Percentiles rank a stretch among this genome's conserved stretches.
Evolutionary conservation across 441 rosid genomes (phyloP).

Genomic region (Omphalea diandra): DNA sequence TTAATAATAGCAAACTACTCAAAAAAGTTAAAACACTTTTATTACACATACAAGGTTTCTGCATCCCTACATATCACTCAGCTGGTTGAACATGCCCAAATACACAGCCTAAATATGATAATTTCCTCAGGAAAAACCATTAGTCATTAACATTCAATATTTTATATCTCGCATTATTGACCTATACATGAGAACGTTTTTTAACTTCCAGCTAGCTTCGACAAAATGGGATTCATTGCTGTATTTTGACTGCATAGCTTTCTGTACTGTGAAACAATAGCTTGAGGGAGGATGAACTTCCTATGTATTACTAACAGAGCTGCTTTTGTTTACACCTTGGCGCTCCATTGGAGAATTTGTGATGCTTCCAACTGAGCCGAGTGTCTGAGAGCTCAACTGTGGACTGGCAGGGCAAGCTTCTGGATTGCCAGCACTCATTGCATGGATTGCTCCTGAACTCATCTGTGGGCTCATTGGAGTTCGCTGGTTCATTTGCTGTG

Average conservation of each 20-base stretch:
- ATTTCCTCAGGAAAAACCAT: neutral
- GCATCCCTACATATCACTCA: neutral
- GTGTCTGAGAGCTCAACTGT: slow-evolving; percentile 93
- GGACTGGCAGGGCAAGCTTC: slow-evolving; percentile 95
- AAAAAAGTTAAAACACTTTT: neutral
- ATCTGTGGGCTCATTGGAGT: slow-evolving; percentile 98
- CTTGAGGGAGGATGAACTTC: neutral
- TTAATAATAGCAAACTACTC: neutral
- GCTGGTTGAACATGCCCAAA: neutral
- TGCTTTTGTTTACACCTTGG: slow-evolving; percentile 84
- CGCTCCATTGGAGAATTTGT: slow-evolving; percentile 92
- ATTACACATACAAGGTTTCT: neutral
- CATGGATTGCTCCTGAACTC: slow-evolving; percentile 81
- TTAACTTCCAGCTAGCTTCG: neutral
- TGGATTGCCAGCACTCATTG: slow-evolving; percentile 72
- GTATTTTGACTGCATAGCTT: slow-evolving; percentile 4
- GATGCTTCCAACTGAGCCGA: slow-evolving; percentile 91
- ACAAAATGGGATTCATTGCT: neutral
- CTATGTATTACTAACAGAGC: slow-evolving; percentile 61
- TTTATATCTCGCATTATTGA: neutral
- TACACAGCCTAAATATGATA: neutral
- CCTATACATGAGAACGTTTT: neutral
- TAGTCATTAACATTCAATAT: no score
- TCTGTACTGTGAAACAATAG: neutral
- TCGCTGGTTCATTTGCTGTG: slow-evolving; percentile 88